These are phyloP conservation scores for Malassezia obtusa DNA, from an alignment of 1,284 basidiomycete genomes.

Conservation along the genomic window DNA sequence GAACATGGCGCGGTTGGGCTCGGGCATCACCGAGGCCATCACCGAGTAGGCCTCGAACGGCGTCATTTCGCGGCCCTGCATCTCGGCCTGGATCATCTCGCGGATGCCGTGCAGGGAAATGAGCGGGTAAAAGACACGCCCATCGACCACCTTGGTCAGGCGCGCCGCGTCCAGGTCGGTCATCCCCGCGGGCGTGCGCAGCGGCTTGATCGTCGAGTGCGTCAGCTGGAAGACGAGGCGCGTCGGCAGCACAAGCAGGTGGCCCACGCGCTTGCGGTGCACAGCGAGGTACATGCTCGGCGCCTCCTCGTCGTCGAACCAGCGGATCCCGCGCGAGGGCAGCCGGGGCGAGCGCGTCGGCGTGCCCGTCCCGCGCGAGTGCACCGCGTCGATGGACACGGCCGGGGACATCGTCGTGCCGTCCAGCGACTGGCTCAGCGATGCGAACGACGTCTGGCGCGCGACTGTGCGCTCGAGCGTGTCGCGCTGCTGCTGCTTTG, in stretches of 20 bases:
- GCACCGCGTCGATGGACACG: background rate
- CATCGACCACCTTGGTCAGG: conserved; percentile 7
- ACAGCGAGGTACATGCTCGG: conserved; percentile 11
- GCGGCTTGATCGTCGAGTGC: conserved; percentile 3
- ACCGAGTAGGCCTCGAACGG: background rate
- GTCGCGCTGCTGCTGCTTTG: background rate
- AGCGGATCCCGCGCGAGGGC: background rate
- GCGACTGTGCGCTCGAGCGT: background rate
- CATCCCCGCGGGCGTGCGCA: background rate
- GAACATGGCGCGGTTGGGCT: conserved; percentile 6
- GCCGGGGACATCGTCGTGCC: background rate
- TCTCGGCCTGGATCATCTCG: conserved; percentile 7
- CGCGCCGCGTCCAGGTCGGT: background rate
- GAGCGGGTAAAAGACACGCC: conserved; percentile 10
- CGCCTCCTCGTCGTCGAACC: background rate
- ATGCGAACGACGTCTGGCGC: background rate
- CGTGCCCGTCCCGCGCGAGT: background rate
- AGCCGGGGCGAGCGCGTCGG: background rate
- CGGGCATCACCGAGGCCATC: background rate
- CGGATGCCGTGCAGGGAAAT: background rate
- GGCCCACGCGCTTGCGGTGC: conserved; percentile 15
- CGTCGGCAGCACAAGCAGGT: conserved; percentile 14
- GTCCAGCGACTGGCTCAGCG: background rate
- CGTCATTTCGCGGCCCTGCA: background rate
- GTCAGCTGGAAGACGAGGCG: conserved; percentile 14